A percentile compares a stretch with the other conserved stretches of the same genome.
Conservation (phyloP, 305 asterid genomes). For the Plantago rigida region DNA sequence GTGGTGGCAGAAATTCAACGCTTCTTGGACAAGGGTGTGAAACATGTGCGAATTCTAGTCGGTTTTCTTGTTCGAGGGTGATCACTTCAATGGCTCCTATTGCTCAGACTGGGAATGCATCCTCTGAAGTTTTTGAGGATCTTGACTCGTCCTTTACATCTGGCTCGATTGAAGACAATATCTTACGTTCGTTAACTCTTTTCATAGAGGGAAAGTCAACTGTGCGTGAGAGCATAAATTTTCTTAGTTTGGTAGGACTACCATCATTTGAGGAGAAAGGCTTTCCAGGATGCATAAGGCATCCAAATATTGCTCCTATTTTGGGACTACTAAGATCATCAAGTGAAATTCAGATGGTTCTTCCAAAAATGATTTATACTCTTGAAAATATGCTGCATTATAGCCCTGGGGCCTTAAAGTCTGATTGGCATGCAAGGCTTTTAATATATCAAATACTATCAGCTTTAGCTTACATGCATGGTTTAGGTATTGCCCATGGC, state of each 20-base stretch:
- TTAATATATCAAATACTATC: slow-evolving; percentile 78
- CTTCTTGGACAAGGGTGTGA: slow-evolving; percentile 44
- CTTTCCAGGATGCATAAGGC: slow-evolving; percentile 89
- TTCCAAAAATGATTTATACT: slow-evolving; percentile 63
- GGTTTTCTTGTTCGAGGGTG: slow-evolving; percentile 73
- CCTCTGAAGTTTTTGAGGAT: slow-evolving; percentile 50
- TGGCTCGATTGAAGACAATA: slow-evolving; percentile 64
- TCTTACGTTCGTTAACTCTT: slow-evolving; percentile 51
- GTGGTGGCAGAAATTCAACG: slow-evolving; percentile 43
- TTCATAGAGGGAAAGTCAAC: slow-evolving; percentile 63
- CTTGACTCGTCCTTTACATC: slow-evolving; percentile 52
- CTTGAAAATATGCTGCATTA: slow-evolving; percentile 69
- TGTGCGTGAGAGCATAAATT: slow-evolving; percentile 53
- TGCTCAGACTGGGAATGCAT: slow-evolving; percentile 47
- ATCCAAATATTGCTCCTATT: slow-evolving; percentile 76
- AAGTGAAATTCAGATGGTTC: slow-evolving; percentile 40
- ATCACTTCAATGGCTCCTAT: slow-evolving; percentile 73
- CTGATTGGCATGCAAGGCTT: slow-evolving; percentile 65
- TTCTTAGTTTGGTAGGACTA: slow-evolving; percentile 66
- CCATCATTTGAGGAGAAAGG: slow-evolving; percentile 57
- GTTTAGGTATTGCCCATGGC: slow-evolving; percentile 74
- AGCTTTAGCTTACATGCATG: slow-evolving; percentile 74
- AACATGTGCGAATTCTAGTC: slow-evolving; percentile 47
- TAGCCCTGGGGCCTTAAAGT: slow-evolving; percentile 60
- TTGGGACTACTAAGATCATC: slow-evolving; percentile 66